Conservation (phyloP, 306 rosid genomes). For the Boehmeria nivea region DNA sequence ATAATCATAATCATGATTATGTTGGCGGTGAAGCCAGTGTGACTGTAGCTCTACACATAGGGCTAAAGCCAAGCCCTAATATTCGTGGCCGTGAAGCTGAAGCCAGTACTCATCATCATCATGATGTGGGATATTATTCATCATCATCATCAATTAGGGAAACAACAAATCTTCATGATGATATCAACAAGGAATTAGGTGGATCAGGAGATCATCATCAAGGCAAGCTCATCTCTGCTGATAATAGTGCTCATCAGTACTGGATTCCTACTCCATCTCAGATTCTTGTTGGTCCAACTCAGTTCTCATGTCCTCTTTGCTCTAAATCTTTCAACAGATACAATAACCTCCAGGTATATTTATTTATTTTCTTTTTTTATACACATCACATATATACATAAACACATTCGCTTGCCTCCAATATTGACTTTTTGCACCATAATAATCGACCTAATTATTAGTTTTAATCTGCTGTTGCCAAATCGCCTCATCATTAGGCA, state of each 20-base stretch:
- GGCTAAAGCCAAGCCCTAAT: slow-evolving; percentile 44
- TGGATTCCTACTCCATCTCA: slow-evolving; percentile 91
- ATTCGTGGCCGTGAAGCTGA: slow-evolving; percentile 21
- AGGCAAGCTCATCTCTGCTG: slow-evolving; percentile 28
- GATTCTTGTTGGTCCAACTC: slow-evolving; percentile 84
- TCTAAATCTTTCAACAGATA: slow-evolving; percentile 79
- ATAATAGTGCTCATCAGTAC: slow-evolving; percentile 34
- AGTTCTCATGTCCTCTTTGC: slow-evolving; percentile 72
- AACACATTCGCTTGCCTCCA: background rate
- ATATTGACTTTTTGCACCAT: no score
- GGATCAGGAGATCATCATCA: slow-evolving; percentile 32
- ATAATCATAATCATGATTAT: slow-evolving; percentile 8
- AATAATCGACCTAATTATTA: no score
- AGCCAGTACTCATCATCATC: background rate
- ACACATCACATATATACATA: background rate
- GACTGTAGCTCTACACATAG: slow-evolving; percentile 52
- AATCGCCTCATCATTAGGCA: no score
- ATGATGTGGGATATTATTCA: no score
- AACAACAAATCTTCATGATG: background rate
- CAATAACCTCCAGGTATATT: slow-evolving; percentile 89
- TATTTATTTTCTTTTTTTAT: no score
- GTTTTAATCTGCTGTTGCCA: no score
- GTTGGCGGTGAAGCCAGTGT: slow-evolving; percentile 1
- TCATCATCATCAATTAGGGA: no score
- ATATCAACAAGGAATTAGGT: background rate